These are phyloP conservation scores for Stephania japonica DNA, from an alignment of 164 flowering plant species.

Conservation along the genomic window DNA sequence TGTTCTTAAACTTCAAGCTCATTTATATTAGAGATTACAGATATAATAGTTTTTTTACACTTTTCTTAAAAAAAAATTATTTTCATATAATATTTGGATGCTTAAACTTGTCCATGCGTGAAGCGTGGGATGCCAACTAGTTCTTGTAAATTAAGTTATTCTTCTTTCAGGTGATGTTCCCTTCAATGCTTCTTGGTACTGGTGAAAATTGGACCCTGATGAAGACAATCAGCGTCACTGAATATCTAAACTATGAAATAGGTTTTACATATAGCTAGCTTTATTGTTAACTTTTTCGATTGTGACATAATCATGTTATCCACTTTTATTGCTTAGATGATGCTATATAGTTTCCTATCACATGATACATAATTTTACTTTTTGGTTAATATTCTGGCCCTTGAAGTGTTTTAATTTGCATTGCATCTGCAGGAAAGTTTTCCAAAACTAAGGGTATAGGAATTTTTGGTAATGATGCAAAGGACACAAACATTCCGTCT, in stretches of 20 bases:
- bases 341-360: conserved; percentile 1
- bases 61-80: too few species aligned
- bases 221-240: conserved; percentile 94
- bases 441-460: conserved; percentile 89
- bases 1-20: too few species aligned
- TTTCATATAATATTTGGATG: too few species aligned
- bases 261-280: conserved; percentile 32
- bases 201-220: conserved; percentile 89
- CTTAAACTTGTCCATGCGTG: too few species aligned
- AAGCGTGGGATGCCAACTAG: too few species aligned
- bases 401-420: background rate
- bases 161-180: conserved; percentile 79
- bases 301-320: background rate
- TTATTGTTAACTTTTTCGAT: background rate
- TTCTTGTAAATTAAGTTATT: background rate
- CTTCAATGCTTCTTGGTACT: conserved; percentile 83
- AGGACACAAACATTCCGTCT: conserved; percentile 75
- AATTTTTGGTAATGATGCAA: conserved; percentile 94
- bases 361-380: background rate
- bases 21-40: too few species aligned
- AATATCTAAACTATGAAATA: conserved; percentile 85
- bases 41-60: too few species aligned
- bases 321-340: background rate
- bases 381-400: background rate
- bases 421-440: conserved; percentile 44